phyloP scores from a whole-genome alignment of 192 early-diverging fungal species.

The Linnemannia hyalina region DNA sequence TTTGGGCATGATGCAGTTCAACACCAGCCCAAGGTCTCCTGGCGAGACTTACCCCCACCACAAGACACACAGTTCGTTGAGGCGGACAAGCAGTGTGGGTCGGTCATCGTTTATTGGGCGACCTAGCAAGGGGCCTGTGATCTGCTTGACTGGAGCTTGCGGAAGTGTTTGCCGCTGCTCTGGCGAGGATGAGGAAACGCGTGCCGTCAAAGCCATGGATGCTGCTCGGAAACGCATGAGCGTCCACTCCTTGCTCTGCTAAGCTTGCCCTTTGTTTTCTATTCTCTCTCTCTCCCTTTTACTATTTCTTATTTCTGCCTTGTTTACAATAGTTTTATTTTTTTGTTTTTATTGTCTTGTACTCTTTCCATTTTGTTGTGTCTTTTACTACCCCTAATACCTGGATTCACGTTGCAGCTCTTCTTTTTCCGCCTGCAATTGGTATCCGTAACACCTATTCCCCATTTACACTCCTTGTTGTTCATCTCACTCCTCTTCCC shows the following conservation, averaged over 20 bases:
- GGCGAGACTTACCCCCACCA: conserved; percentile 22
- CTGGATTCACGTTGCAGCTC: not conserved
- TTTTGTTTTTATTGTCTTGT: not conserved
- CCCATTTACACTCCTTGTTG: not conserved
- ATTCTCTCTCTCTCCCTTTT: not conserved
- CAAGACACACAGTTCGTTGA: not conserved
- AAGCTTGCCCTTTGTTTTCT: not conserved
- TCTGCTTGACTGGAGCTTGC: conserved; percentile 48
- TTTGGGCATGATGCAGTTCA: conserved; percentile 18
- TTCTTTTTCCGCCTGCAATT: not conserved
- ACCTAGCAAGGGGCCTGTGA: not conserved
- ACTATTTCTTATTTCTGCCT: not conserved
- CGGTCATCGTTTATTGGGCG: conserved; percentile 33
- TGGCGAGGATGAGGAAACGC: conserved; percentile 49
- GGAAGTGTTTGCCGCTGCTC: conserved; percentile 47
- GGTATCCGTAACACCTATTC: not conserved
- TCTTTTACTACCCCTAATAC: conserved; percentile 11
- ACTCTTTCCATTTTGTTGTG: conserved; percentile 2
- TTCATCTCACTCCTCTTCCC: not conserved
- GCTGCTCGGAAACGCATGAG: conserved; percentile 56
- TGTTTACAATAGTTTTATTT: not conserved
- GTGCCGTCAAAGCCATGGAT: conserved; percentile 50
- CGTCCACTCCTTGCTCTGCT: conserved; percentile 48
- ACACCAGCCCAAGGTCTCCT: conserved; percentile 42
- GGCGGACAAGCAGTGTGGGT: conserved; percentile 37